These are phyloP conservation scores for Podospora didyma DNA, from an alignment of 495 filamentous ascomycete genomes.

Conservation along the genomic window DNA sequence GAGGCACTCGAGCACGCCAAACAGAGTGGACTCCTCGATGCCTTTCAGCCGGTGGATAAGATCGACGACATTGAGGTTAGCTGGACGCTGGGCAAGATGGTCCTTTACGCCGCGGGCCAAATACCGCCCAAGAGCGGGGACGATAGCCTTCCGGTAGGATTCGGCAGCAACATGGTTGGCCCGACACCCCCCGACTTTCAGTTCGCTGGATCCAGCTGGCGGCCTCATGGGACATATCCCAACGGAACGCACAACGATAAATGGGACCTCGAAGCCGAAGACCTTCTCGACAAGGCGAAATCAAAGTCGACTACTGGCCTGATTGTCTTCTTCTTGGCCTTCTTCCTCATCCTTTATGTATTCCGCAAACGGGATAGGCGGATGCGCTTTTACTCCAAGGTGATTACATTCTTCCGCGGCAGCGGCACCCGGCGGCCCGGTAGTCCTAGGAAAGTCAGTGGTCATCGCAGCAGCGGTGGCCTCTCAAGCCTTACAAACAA, in stretches of 20 bases:
- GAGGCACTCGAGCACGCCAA: conserved; percentile 65
- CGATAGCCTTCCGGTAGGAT: conserved; percentile 70
- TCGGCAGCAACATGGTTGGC: conserved; percentile 68
- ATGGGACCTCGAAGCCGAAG: conserved; percentile 57
- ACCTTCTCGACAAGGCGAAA: conserved; percentile 60
- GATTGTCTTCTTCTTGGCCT: conserved; percentile 60
- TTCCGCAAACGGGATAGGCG: conserved; percentile 66
- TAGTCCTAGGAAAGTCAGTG: conserved; percentile 38
- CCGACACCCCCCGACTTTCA: conserved; percentile 75
- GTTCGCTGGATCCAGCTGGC: conserved; percentile 64
- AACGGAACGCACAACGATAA: conserved; percentile 46
- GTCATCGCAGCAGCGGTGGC: conserved; percentile 39
- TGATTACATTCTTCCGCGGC: conserved; percentile 47
- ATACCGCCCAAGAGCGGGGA: conserved; percentile 60
- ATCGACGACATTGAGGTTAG: conserved; percentile 91
- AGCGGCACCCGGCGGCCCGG: conserved; percentile 46
- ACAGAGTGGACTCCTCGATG: conserved; percentile 74
- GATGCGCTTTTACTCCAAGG: conserved; percentile 55
- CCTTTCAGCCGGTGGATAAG: conserved; percentile 92
- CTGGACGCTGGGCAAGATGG: conserved; percentile 97
- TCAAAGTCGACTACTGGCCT: conserved; percentile 74
- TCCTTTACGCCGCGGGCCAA: conserved; percentile 92
- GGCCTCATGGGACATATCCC: conserved; percentile 24
- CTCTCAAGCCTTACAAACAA: conserved; percentile 55
- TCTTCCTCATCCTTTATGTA: conserved; percentile 60